Evolutionary conservation across 306 rosid species (phyloP), one percentile per base, ranked within the genome.

Genomic region (Rubus parviflorus): DNA sequence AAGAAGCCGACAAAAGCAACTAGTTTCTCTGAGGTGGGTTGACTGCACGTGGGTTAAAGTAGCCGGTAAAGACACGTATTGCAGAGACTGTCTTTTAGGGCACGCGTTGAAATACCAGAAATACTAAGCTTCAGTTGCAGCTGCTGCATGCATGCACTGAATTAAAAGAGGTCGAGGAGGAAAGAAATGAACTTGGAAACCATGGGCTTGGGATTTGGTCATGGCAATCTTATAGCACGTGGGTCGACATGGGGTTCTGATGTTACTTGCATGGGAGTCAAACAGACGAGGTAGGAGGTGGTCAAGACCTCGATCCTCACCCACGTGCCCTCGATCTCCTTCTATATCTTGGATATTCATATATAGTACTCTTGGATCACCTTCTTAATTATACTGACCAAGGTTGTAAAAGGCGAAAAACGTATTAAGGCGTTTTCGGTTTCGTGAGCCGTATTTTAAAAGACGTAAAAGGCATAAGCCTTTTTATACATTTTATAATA

Each of bases 71-170:
- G 43, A 51, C 75, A 71, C 75, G 75, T 71, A 71, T 8, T 19
- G 45, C 7, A 49, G 48, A 60, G 19, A 37, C 17, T 51, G 62
- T 51, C 75, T 38, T 71, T 49, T 35, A 4, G 75, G 62, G 75
- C 75, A 71, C 62, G 48, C 7, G 75, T 51, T 71, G 19, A 37
- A 49, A 71, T 17, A 16, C 35, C 35, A 35, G 46, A 70, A 51
- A 0, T n/a, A 37, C 75, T 35, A 71, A 49, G 47, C 11, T 13
- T 16, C 35, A 51, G 14, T 6, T 5, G 45, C 19, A 35, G 41
- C 22, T 4, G 41, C 40, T 4, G 38, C 64, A 22, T 20, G 16
- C 65, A 22, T 11, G 48, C 48, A 8, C 64, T 19, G 16, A 10
- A n/a, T 46, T 12, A 8, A 23, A 57, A 42, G 48, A 68, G 72